Evolutionary conservation across 2,329 filamentous ascomycete genomes (phyloP).

Genomic region (Scolecobasidium constrictum): DNA sequence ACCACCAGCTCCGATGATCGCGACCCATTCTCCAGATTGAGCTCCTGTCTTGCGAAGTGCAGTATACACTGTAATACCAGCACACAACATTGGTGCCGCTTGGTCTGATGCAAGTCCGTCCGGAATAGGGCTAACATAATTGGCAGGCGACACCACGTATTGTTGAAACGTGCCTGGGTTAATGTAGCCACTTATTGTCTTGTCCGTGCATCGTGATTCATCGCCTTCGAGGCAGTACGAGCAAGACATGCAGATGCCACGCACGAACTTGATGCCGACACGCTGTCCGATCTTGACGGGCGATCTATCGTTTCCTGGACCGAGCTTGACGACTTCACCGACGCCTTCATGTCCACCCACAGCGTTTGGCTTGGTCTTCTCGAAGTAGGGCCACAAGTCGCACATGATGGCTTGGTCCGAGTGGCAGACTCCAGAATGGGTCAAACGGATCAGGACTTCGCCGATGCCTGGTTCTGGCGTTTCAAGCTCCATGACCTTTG

Average conservation of each 20-base stretch:
- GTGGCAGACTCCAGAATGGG: slow-evolving; percentile 56
- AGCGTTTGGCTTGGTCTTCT: slow-evolving; percentile 39
- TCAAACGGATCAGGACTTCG: slow-evolving; percentile 51
- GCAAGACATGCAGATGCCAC: slow-evolving; percentile 39
- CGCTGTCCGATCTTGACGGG: slow-evolving; percentile 54
- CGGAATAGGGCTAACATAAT: slow-evolving; percentile 61
- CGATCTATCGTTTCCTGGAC: slow-evolving; percentile 44
- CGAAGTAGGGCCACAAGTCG: not conserved
- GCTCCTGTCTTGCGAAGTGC: slow-evolving; percentile 52
- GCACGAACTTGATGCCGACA: slow-evolving; percentile 60
- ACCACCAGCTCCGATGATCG: slow-evolving; percentile 47
- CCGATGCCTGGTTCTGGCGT: slow-evolving; percentile 53
- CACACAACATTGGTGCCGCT: slow-evolving; percentile 57
- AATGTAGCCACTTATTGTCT: slow-evolving; percentile 52
- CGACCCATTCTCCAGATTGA: slow-evolving; percentile 48
- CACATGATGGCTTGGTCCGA: slow-evolving; percentile 47
- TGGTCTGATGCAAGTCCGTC: slow-evolving; percentile 47
- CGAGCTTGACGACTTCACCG: slow-evolving; percentile 53
- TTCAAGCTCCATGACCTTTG: slow-evolving; percentile 52
- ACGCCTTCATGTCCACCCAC: slow-evolving; percentile 62
- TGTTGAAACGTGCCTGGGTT: slow-evolving; percentile 62
- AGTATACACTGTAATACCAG: slow-evolving; percentile 56
- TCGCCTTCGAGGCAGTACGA: slow-evolving; percentile 42
- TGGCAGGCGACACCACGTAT: slow-evolving; percentile 51
- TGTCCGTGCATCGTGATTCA: slow-evolving; percentile 44